Percentiles rank a stretch among this genome's conserved stretches.
phyloP scores from a whole-genome alignment of 2,329 filamentous ascomycete species.

The Pseudogymnoascus sp. region DNA sequence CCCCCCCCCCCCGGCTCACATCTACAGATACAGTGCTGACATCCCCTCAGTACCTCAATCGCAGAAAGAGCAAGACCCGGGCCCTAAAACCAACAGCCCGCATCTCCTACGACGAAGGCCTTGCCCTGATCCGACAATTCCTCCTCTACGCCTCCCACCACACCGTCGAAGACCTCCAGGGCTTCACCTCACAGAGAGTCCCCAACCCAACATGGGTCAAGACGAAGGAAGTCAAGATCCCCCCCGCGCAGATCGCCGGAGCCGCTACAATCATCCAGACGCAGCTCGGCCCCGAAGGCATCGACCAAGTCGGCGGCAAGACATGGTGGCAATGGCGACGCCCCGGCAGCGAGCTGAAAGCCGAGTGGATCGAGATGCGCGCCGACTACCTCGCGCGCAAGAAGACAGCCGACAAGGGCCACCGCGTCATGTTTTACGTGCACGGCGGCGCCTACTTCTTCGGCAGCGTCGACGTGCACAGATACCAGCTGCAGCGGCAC shows the following conservation, averaged over 20 bases:
- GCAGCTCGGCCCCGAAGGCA: constrained; percentile 70
- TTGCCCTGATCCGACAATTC: constrained; percentile 80
- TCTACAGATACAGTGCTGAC: constrained; percentile 9
- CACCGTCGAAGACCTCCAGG: constrained; percentile 85
- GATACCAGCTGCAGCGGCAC: constrained; percentile 96
- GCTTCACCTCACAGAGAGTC: constrained; percentile 86
- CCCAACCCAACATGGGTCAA: constrained; percentile 83
- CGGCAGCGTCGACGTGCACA: constrained; percentile 88
- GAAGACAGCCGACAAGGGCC: constrained; percentile 48
- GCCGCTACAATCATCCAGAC: constrained; percentile 59
- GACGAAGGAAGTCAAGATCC: constrained; percentile 58
- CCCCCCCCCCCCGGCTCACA: constrained; percentile 15
- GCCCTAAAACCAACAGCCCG: constrained; percentile 78
- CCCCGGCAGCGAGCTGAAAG: constrained; percentile 56
- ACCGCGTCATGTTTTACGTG: constrained; percentile 83
- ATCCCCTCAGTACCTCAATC: constrained; percentile 64
- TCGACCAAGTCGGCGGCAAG: constrained; percentile 67
- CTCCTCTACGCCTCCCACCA: constrained; percentile 77
- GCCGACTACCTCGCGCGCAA: constrained; percentile 67
- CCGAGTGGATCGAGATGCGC: constrained; percentile 96
- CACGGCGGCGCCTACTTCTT: constrained; percentile 96
- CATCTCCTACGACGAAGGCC: constrained; percentile 87
- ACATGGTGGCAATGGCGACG: constrained; percentile 87
- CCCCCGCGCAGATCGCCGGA: constrained; percentile 51
- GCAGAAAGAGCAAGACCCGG: constrained; percentile 46